Percentiles rank a stretch among this genome's conserved stretches.
Evolutionary conservation across 768 basidiomycete species (phyloP).

Genomic region (Termitomyces bulborhizus): DNA sequence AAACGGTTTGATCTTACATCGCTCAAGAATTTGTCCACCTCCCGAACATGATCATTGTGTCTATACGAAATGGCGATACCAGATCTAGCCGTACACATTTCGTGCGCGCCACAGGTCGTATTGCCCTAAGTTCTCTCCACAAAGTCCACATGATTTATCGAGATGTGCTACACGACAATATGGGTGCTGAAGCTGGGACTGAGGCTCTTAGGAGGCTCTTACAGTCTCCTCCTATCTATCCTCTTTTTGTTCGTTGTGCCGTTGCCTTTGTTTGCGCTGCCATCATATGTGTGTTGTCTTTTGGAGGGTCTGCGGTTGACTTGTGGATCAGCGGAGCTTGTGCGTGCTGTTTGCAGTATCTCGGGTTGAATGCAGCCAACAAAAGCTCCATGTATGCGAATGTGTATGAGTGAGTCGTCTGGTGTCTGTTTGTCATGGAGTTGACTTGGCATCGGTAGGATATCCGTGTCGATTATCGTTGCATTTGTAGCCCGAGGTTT

Average conservation of each 20-base stretch:
- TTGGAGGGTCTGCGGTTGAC: slow-evolving; percentile 76
- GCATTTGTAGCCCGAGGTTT: slow-evolving; percentile 78
- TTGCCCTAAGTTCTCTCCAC: slow-evolving; percentile 79
- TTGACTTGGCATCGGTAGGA: slow-evolving; percentile 34
- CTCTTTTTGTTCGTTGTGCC: slow-evolving; percentile 57
- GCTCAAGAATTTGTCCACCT: slow-evolving; percentile 70
- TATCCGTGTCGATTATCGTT: slow-evolving; percentile 78
- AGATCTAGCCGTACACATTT: slow-evolving; percentile 75
- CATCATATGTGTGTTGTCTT: slow-evolving; percentile 77
- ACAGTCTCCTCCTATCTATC: slow-evolving; percentile 60
- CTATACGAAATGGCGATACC: slow-evolving; percentile 72
- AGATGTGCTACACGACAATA: slow-evolving; percentile 78
- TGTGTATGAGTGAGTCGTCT: slow-evolving; percentile 77
- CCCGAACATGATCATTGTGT: slow-evolving; percentile 72
- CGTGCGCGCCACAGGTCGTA: slow-evolving; percentile 72
- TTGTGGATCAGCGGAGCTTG: slow-evolving; percentile 76
- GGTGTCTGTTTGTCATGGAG: neutral
- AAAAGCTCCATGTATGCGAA: slow-evolving; percentile 92
- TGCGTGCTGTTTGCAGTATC: slow-evolving; percentile 66
- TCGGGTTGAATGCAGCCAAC: slow-evolving; percentile 76
- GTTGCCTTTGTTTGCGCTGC: slow-evolving; percentile 75
- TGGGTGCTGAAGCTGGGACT: slow-evolving; percentile 68
- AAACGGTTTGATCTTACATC: neutral
- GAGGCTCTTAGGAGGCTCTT: slow-evolving; percentile 61
- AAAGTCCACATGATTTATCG: slow-evolving; percentile 82